Evolutionary conservation across 2,329 filamentous ascomycete species (phyloP), one percentile per base, ranked within the genome.

Genomic region (Beauveria sp.): DNA sequence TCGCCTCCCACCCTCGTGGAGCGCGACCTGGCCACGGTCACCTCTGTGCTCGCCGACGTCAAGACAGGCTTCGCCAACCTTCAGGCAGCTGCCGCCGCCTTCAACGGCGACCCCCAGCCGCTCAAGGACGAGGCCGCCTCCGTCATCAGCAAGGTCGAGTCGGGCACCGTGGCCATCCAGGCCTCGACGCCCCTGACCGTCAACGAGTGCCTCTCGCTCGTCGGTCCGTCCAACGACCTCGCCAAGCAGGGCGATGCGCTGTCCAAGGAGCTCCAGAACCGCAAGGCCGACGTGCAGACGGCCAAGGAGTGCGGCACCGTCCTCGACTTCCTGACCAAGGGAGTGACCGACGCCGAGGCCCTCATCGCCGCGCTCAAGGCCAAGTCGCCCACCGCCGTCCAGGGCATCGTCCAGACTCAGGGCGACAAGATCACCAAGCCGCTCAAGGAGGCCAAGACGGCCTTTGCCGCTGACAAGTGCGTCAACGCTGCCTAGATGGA

Each of bases 1-100:
- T 56, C 45, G 12, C 51, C 59, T 20, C 52, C 62, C 34, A 48
- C 62, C 4, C 34, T 64, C 55, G 55, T 60, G 18, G 61, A 61
- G 24, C 64, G 63, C 18, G 64, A 65, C 40, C 42, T 64, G 4
- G 45, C 57, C 20, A 63, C 63, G 3, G 64, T 59, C 51, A 64
- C 53, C 6, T 60, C 57, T 9, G 64, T 65, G 16, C 63, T 65
- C 20, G 54, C 53, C n/a, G 53, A 61, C 5, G 63, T 65, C 18
- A 63, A 58, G 34, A 53, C 38, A 10, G 63, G 63, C 43, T 63
- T 64, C 51, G 31, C n/a, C 46, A 46, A 48, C 45, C 48, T 65
- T 20, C 53, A 49, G 28, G 24, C 9, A 18, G 64, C 64, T 5
- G 58, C 61, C 16, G 43, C 50, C 8, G 50, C 20, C 16, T 65